phyloP scores from a whole-genome alignment of 106 monocot species.

The Platanthera zijinensis region DNA sequence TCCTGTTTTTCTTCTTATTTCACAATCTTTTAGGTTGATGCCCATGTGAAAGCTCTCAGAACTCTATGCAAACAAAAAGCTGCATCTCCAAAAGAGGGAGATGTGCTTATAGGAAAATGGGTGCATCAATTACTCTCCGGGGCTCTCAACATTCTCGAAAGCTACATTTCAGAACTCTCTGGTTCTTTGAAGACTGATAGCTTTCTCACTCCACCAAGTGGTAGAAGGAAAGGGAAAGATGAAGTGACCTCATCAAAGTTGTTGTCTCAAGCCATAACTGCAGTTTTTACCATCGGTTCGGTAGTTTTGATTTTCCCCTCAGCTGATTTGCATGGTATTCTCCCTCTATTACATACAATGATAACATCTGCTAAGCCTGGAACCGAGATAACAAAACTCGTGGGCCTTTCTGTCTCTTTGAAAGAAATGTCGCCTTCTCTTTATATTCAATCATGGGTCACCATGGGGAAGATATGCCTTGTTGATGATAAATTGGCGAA shows the following conservation, averaged over 20 bases:
- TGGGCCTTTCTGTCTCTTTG: constrained; percentile 29
- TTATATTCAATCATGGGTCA: constrained; percentile 84
- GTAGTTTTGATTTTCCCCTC: constrained; percentile 62
- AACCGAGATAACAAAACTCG: constrained; percentile 23
- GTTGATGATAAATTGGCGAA: constrained; percentile 84
- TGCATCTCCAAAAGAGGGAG: constrained; percentile 41
- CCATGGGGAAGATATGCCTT: constrained; percentile 94
- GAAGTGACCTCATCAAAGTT: constrained; percentile 15
- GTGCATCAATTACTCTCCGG: constrained; percentile 48
- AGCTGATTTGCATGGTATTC: constrained; percentile 50
- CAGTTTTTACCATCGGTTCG: constrained; percentile 83
- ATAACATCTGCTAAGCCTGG: constrained; percentile 57
- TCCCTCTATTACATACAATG: constrained; percentile 65
- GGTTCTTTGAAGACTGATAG: constrained; percentile 17
- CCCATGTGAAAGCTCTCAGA: constrained; percentile 88
- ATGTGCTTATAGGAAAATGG: constrained; percentile 69
- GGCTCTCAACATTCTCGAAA: constrained; percentile 49
- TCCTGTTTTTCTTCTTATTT: constrained; percentile 6
- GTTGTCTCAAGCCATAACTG: constrained; percentile 46
- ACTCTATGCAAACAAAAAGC: constrained; percentile 86
- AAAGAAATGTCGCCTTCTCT: constrained; percentile 58
- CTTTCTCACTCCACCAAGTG: constrained; percentile 43
- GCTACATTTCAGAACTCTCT: constrained; percentile 45
- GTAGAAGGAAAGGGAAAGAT: constrained; percentile 38
- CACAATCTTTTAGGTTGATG: constrained; percentile 62